Evolutionary conservation across 2,329 filamentous ascomycete genomes (phyloP), one percentile per base, ranked within the genome.

Genomic region (Colletotrichum sp.): DNA sequence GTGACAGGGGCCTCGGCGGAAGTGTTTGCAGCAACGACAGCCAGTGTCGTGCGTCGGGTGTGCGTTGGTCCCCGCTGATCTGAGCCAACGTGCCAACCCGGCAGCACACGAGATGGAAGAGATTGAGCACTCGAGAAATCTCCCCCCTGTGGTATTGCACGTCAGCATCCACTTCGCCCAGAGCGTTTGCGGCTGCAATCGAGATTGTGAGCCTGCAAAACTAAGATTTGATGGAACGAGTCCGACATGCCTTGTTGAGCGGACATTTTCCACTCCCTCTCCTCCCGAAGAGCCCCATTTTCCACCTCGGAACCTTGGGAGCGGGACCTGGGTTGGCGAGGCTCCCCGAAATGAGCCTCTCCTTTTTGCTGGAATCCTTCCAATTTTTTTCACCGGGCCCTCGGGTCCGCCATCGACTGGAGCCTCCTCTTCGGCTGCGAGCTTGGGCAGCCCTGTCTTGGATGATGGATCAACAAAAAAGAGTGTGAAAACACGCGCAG

Each of bases 281-380:
- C 34, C 65, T 73, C 68, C 67, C 64, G 34, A 64, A 22, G 44
- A 61, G 63, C 61, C 57, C 69, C 64, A 44, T 68, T 65, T 48
- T 73, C 69, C 64, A 66, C 64, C 74, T 73, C 74, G 71, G 71
- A 68, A 36, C 59, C 63, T 63, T 67, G 28, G 44, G 36, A 63
- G 72, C 70, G 70, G 70, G 34, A 60, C 70, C 28, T 30, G 28
- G 68, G 60, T 25, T 65, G 74, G 60, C 74, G 59, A 61, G 39
- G 70, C 25, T 76, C 70, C 32, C 74, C 70, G 73, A 75, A 73
- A 75, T 73, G 73, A 75, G 59, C n/a, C 61, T 36, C 55, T 55
- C 61, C 36, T 52, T 55, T 72, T 55, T 36, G 27, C 27, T 39
- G 70, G 32, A 22, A 72, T 68, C 57, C 52, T 63, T 55, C 55